A percentile compares a stretch with the other conserved stretches of the same genome.
phyloP scores from a whole-genome alignment of 345 rosid genomes.

The Carallia pectinifolia region DNA sequence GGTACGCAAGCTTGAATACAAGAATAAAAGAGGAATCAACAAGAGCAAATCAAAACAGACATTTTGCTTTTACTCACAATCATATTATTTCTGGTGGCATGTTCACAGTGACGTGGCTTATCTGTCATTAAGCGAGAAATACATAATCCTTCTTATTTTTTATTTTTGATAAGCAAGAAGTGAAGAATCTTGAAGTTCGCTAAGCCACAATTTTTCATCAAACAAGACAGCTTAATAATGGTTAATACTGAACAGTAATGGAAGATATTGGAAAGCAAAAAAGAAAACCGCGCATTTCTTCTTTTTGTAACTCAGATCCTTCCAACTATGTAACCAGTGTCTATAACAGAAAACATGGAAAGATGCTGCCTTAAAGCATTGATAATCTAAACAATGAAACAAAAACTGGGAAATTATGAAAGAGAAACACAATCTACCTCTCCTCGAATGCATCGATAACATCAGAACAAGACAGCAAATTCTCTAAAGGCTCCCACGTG shows the following conservation, averaged over 20 bases:
- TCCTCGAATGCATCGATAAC: conserved; percentile 91
- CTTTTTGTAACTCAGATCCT: not conserved
- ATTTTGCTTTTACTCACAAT: too few species aligned
- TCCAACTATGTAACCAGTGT: conserved; percentile 3
- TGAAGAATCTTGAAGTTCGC: not conserved
- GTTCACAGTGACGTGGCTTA: not conserved
- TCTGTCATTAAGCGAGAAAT: not conserved
- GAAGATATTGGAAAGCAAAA: too few species aligned
- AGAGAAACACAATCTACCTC: conserved; percentile 45
- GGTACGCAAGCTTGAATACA: conserved; percentile 49
- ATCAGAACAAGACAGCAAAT: conserved; percentile 86
- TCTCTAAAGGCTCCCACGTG: conserved; percentile 99
- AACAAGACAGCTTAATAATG: too few species aligned
- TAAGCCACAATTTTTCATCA: not conserved
- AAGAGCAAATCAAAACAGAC: too few species aligned
- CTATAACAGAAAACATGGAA: not conserved
- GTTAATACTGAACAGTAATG: too few species aligned
- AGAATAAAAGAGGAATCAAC: not conserved
- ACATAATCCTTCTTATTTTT: too few species aligned
- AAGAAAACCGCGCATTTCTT: too few species aligned
- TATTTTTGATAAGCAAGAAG: not conserved
- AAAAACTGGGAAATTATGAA: not conserved
- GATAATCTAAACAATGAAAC: conserved; percentile 1
- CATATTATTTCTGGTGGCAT: too few species aligned
- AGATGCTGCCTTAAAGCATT: not conserved